A percentile compares a stretch with the other conserved stretches of the same genome.
These are phyloP conservation scores for Pythium vanterpoolii DNA, from an alignment of 352 stramenopile genomes.

Conservation along the genomic window DNA sequence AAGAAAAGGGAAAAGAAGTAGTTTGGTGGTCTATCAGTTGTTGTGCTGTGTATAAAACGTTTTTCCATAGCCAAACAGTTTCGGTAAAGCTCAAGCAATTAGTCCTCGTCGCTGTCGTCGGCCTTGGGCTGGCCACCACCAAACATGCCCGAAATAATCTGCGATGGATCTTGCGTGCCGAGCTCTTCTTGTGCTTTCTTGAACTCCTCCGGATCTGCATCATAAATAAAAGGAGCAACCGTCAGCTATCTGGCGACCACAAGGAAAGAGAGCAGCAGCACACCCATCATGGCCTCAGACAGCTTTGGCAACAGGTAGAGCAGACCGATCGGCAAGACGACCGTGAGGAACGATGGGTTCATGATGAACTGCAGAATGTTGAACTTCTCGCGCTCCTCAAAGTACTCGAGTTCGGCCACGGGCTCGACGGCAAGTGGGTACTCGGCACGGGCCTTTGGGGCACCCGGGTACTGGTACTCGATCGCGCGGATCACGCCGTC, in stretches of 20 bases:
- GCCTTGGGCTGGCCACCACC: conserved; percentile 42
- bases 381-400: conserved; percentile 83
- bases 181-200: conserved; percentile 87
- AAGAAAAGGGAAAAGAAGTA: conserved; percentile 7
- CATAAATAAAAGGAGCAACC: neutral
- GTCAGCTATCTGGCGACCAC: neutral
- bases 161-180: conserved; percentile 60
- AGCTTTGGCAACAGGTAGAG: conserved; percentile 82
- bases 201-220: conserved; percentile 78
- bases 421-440: conserved; percentile 67
- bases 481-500: conserved; percentile 57
- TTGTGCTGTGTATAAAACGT: neutral
- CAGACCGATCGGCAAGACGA: conserved; percentile 71
- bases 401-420: conserved; percentile 75
- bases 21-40: conserved; percentile 4
- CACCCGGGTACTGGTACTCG: conserved; percentile 81
- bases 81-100: neutral
- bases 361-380: conserved; percentile 70
- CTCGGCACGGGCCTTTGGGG: conserved; percentile 48
- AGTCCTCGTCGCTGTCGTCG: conserved; percentile 78
- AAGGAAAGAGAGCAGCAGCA: conserved; percentile 10
- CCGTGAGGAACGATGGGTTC: conserved; percentile 80
- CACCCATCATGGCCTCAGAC: conserved; percentile 74
- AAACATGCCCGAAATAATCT: conserved; percentile 71
- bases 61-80: neutral